These are phyloP conservation scores for Fonsecaea monophora DNA, from an alignment of 2,329 filamentous ascomycete species.

Conservation along the genomic window DNA sequence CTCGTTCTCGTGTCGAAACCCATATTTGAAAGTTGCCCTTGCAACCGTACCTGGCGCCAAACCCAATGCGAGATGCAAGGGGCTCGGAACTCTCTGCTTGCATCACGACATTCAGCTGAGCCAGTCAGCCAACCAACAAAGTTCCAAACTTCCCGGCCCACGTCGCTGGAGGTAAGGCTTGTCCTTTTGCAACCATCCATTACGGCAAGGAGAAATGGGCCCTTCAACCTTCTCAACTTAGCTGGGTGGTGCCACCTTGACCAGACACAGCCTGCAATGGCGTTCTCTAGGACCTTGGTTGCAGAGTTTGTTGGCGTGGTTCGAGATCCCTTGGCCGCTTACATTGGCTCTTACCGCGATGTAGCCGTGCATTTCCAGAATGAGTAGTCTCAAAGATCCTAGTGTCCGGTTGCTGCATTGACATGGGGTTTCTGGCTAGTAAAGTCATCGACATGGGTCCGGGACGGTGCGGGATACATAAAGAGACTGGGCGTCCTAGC, in stretches of 20 bases:
- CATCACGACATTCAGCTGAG: constrained; percentile 7
- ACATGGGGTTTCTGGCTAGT: constrained; percentile 8
- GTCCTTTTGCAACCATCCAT: constrained; percentile 21
- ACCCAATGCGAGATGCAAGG: constrained; percentile 26
- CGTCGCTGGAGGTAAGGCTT: constrained; percentile 2
- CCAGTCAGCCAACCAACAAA: constrained; percentile 6
- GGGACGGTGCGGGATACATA: constrained; percentile 12
- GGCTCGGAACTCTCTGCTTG: constrained; percentile 7
- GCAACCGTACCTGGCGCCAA: constrained; percentile 33
- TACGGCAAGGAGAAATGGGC: constrained; percentile 11
- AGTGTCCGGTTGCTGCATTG: constrained; percentile 15
- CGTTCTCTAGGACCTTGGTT: constrained; percentile 21
- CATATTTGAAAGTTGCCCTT: constrained; percentile 23
- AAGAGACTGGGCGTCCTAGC: background rate
- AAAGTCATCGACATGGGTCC: constrained; percentile 5
- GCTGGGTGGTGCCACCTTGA: constrained; percentile 23
- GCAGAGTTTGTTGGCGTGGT: constrained; percentile 10
- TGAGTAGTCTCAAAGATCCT: constrained; percentile 12
- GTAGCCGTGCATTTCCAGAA: constrained; percentile 21
- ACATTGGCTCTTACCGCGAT: constrained; percentile 20
- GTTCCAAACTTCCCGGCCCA: constrained; percentile 5
- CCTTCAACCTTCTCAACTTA: constrained; percentile 9
- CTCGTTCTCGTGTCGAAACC: constrained; percentile 11
- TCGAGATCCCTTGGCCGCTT: constrained; percentile 12
- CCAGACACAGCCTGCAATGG: constrained; percentile 28